Base-by-base conservation (phyloP, 164 flowering plant species). In the Echeveria elegans region DNA sequence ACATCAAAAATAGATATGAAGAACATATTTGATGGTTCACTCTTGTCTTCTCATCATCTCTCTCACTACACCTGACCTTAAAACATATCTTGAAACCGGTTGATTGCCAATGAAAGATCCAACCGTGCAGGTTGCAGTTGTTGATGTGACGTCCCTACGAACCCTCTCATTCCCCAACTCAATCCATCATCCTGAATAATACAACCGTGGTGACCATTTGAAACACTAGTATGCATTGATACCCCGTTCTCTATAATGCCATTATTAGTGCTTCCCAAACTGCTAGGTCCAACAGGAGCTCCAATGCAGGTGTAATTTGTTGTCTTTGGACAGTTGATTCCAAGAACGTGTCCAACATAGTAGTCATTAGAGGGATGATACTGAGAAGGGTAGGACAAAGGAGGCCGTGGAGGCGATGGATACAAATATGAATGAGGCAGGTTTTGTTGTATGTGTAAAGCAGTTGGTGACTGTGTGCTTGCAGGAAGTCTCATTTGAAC, bases 291-390 rank as follows among this genome's bases (percentile, higher is more conserved):
- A 6, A 87, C 75, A 1, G 96, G 89, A 23, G 91, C 85, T 18
- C 96, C 96, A 63, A 90, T 82, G 81, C 93, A 88, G 34, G 88
- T 85, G 81, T 85, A 86, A 65, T 50, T 82, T 0, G 59, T 53
- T 8, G 84, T 65, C 5, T 76, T 81, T 1, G 23, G 32, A 9
- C 63, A 65, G 7, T 37, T 19, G 8, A 19, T 63, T 34, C 43
- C 41, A n/a, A 83, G 78, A 34, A 80, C 86, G 58, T 84, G 88
- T 23, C 92, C 87, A 0, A 86, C 72, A 65, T 66, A 79, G 75
- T 78, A 86, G 30, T 88, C 92, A 29, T 77, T 79, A 28, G 77
- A 66, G 29, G 72, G 68, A 45, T 80, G 80, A 65, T 81, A 83
- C 8, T 82, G 23, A 3, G 83, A 18, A 29, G 24, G 79, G 58